Evolutionary conservation across 805 yeast genomes (phyloP).

Genomic region (Metschnikowia noctiluminum): DNA sequence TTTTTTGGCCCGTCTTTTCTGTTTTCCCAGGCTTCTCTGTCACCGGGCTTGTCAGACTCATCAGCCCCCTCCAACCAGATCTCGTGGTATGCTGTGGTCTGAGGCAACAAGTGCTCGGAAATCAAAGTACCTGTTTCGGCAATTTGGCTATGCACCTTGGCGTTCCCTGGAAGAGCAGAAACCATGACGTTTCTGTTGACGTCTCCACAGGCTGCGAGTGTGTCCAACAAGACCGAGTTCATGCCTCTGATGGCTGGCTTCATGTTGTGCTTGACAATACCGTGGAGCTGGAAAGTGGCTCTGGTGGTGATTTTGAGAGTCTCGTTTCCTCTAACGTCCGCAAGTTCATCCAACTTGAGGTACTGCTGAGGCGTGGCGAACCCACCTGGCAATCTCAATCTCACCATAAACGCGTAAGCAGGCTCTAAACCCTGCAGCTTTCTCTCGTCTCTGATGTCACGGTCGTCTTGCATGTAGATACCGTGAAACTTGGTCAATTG

Average conservation of each 20-base stretch:
- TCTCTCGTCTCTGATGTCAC: slow-evolving; percentile 91
- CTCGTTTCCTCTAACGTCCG: slow-evolving; percentile 83
- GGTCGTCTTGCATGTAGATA: slow-evolving; percentile 97
- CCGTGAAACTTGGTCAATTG: slow-evolving; percentile 97
- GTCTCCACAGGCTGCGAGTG: slow-evolving; percentile 98
- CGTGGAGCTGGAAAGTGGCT: slow-evolving; percentile 96
- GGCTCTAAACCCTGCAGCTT: slow-evolving; percentile 93
- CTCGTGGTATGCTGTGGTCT: slow-evolving; percentile 94
- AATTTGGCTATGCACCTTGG: slow-evolving; percentile 76
- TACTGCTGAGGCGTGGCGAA: slow-evolving; percentile 84
- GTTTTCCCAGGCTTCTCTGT: slow-evolving; percentile 58
- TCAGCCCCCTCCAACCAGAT: slow-evolving; percentile 92
- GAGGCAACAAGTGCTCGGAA: slow-evolving; percentile 81
- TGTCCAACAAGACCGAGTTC: slow-evolving; percentile 86
- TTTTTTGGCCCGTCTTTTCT: slow-evolving; percentile 75
- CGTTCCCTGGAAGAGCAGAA: slow-evolving; percentile 83
- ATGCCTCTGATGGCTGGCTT: slow-evolving; percentile 91
- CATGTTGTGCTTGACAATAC: slow-evolving; percentile 84
- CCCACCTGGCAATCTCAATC: slow-evolving; percentile 95
- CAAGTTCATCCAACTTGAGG: slow-evolving; percentile 77
- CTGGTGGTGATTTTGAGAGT: slow-evolving; percentile 93
- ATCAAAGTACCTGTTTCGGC: slow-evolving; percentile 58
- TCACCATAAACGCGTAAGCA: slow-evolving; percentile 94
- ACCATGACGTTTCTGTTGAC: slow-evolving; percentile 95
- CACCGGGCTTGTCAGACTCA: slow-evolving; percentile 63